These are phyloP conservation scores for Chiua virens DNA, from an alignment of 768 basidiomycete genomes.

Conservation along the genomic window DNA sequence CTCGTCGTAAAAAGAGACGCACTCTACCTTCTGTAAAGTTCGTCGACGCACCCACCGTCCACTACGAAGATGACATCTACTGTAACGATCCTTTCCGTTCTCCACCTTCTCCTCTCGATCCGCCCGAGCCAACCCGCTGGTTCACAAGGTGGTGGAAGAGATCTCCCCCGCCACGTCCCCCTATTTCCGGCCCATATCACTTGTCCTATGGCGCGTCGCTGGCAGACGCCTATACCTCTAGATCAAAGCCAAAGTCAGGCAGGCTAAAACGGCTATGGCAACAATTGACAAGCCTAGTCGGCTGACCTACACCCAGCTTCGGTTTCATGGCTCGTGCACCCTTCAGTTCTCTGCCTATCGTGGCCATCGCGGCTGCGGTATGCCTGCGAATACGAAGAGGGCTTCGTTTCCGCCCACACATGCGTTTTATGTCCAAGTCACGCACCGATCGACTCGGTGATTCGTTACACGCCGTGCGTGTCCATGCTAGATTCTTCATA, in stretches of 20 bases:
- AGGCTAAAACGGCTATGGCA: slow-evolving; percentile 31
- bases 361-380: not conserved
- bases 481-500: slow-evolving; percentile 11
- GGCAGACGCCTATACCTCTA: slow-evolving; percentile 24
- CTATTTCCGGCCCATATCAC: slow-evolving; percentile 33
- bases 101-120: slow-evolving; percentile 6
- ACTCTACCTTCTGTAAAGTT: slow-evolving; percentile 62
- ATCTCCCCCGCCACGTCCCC: slow-evolving; percentile 24
- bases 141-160: slow-evolving; percentile 31
- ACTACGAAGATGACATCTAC: slow-evolving; percentile 37
- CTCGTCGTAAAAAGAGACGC: slow-evolving; percentile 30
- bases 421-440: slow-evolving; percentile 15
- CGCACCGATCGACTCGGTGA: slow-evolving; percentile 21
- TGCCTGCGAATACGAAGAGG: not conserved
- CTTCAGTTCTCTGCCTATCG: not conserved
- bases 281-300: slow-evolving; percentile 18
- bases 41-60: slow-evolving; percentile 61
- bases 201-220: slow-evolving; percentile 32
- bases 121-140: slow-evolving; percentile 16
- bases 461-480: slow-evolving; percentile 26
- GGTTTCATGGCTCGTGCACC: not conserved
- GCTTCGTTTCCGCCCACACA: not conserved
- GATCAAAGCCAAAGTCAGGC: slow-evolving; percentile 19
- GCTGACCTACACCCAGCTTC: slow-evolving; percentile 11
- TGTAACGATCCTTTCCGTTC: slow-evolving; percentile 15